Evolutionary conservation across 345 rosid genomes (phyloP).

Genomic region (Geranium rotundifolium): DNA sequence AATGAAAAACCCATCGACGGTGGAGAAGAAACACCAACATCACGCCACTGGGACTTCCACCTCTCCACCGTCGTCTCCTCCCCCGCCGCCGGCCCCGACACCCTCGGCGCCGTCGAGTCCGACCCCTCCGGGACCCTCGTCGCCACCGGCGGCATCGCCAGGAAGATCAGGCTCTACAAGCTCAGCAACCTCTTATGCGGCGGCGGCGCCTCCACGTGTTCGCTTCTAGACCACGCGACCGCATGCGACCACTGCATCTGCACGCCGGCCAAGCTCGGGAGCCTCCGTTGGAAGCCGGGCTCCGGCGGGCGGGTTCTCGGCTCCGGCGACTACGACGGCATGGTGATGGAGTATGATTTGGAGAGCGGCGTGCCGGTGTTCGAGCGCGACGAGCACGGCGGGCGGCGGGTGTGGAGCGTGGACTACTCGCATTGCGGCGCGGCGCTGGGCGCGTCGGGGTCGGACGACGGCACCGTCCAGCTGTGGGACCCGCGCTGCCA

Average conservation of each 20-base stretch:
- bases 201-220: neutral
- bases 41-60: constrained; percentile 65
- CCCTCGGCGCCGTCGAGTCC: constrained; percentile 63
- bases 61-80: constrained; percentile 32
- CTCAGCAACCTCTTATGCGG: constrained; percentile 27
- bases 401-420: constrained; percentile 81
- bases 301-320: constrained; percentile 46
- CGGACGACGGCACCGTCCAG: constrained; percentile 85
- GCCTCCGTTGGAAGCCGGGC: constrained; percentile 65
- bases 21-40: constrained; percentile 19
- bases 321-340: constrained; percentile 89
- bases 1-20: constrained; percentile 25
- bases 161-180: constrained; percentile 60
- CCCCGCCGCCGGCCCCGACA: constrained; percentile 37
- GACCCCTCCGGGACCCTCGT: constrained; percentile 43
- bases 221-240: constrained; percentile 33
- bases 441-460: constrained; percentile 65
- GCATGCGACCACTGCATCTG: constrained; percentile 49
- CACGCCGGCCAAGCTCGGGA: constrained; percentile 87
- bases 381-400: constrained; percentile 94
- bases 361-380: constrained; percentile 47
- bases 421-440: constrained; percentile 51
- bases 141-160: constrained; percentile 81
- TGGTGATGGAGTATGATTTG: constrained; percentile 69
- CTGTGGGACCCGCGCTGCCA: constrained; percentile 71